These are phyloP conservation scores for Mycena olivaceomarginata DNA, from an alignment of 768 basidiomycete genomes.

Conservation along the genomic window DNA sequence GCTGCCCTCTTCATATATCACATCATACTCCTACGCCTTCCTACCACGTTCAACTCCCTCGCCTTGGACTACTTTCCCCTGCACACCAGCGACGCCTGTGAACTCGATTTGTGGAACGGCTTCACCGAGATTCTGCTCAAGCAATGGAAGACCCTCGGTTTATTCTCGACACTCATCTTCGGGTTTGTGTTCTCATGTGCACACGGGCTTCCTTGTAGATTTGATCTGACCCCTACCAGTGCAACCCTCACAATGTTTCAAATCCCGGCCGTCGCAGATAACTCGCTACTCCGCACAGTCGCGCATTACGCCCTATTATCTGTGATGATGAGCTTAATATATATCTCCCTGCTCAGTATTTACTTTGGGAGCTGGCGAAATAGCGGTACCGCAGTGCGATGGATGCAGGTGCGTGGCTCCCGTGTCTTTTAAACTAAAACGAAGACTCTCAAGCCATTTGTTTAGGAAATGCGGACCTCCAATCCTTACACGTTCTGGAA, in stretches of 20 bases:
- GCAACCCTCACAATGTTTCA: constrained; percentile 38
- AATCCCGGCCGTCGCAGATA: constrained; percentile 16
- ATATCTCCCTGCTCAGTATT: constrained; percentile 23
- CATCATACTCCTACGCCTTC: constrained; percentile 25
- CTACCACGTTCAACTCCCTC: constrained; percentile 19
- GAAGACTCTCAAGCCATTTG: background rate
- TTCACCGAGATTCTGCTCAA: constrained; percentile 28
- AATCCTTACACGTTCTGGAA: constrained; percentile 21
- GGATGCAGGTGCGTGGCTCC: constrained; percentile 3
- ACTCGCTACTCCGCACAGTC: background rate
- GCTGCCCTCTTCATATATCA: constrained; percentile 19
- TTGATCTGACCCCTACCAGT: background rate
- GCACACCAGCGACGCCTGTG: background rate
- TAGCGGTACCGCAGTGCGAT: background rate
- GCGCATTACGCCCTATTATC: constrained; percentile 14
- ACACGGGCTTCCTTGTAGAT: background rate
- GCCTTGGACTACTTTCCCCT: constrained; percentile 7
- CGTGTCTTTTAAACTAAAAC: background rate
- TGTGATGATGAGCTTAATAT: constrained; percentile 27
- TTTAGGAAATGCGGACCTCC: constrained; percentile 23
- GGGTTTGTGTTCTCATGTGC: background rate
- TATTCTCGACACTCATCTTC: constrained; percentile 30
- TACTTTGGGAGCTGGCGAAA: constrained; percentile 21
- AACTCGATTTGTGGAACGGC: constrained; percentile 1
- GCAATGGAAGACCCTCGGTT: constrained; percentile 35